These are phyloP conservation scores for Colletotrichum sojae DNA, from an alignment of 2,329 filamentous ascomycete genomes.

Conservation along the genomic window DNA sequence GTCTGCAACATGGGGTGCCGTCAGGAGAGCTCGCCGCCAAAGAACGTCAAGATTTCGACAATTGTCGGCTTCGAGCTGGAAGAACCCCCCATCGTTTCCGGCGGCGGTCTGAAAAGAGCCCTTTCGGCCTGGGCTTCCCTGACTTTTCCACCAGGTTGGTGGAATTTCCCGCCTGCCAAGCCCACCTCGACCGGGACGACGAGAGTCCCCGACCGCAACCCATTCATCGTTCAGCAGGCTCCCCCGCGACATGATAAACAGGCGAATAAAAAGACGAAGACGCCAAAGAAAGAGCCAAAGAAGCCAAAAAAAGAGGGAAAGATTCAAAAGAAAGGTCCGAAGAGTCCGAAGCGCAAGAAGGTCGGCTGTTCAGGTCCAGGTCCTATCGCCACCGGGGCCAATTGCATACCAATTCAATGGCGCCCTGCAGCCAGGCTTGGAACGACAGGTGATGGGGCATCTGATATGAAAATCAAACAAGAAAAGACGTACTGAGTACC, in stretches of 20 bases:
- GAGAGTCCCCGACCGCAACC: neutral
- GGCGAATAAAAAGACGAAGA: neutral
- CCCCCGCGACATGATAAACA: neutral
- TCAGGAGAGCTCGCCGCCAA: neutral
- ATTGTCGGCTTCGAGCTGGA: neutral
- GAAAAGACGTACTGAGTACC: neutral
- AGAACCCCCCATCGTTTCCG: neutral
- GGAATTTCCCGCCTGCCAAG: neutral
- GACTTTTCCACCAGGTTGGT: neutral
- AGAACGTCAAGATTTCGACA: neutral
- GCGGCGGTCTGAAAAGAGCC: slow-evolving; percentile 18
- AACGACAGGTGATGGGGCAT: neutral
- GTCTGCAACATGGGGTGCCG: neutral
- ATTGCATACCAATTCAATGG: neutral
- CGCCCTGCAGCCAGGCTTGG: no score
- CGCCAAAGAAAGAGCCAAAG: neutral
- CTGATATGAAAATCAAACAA: neutral
- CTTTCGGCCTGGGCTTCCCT: slow-evolving; percentile 22
- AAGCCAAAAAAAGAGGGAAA: neutral
- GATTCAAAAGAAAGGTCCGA: neutral
- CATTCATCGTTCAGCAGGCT: neutral
- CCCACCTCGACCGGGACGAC: no score
- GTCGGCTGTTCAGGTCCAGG: neutral
- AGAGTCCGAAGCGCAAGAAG: neutral
- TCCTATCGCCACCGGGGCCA: neutral